phyloP scores from a whole-genome alignment of 306 rosid genomes.

The Abrus precatorius region DNA sequence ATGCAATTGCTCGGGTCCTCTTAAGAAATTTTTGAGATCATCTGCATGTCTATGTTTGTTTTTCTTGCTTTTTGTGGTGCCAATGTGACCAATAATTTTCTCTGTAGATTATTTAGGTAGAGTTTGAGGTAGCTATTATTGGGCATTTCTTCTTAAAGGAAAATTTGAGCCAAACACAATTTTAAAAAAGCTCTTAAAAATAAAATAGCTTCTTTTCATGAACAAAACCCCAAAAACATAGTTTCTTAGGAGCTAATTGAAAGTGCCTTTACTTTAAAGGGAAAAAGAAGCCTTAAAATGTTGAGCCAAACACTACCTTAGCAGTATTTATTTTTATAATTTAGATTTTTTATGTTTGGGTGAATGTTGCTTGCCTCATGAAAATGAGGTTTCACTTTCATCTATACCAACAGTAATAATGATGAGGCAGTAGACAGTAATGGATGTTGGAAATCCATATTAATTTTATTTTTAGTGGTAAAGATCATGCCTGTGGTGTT shows the following conservation, averaged over 20 bases:
- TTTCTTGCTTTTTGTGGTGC: conserved; percentile 5
- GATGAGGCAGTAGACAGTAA: background rate
- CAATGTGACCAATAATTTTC: conserved; percentile 2
- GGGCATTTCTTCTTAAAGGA: background rate
- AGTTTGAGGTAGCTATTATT: background rate
- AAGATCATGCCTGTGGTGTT: conserved; percentile 22
- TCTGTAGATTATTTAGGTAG: background rate
- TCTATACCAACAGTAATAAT: background rate
- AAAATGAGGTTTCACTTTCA: conserved; percentile 16
- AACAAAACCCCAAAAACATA: background rate
- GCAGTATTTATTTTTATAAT: conserved; percentile 7
- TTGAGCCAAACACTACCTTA: background rate
- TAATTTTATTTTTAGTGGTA: background rate
- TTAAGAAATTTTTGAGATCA: background rate
- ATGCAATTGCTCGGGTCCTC: conserved; percentile 21
- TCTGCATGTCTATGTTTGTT: conserved; percentile 12
- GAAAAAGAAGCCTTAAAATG: background rate
- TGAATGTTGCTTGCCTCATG: conserved; percentile 20
- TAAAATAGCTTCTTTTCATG: background rate
- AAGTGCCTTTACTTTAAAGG: background rate
- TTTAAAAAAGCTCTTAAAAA: background rate
- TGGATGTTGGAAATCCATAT: background rate
- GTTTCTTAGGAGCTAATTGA: background rate
- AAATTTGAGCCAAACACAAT: background rate
- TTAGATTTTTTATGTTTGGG: background rate